Evolutionary conservation across 2,329 filamentous ascomycete species (phyloP), one percentile per base, ranked within the genome.

Genomic region (Endocalyx cinctus): DNA sequence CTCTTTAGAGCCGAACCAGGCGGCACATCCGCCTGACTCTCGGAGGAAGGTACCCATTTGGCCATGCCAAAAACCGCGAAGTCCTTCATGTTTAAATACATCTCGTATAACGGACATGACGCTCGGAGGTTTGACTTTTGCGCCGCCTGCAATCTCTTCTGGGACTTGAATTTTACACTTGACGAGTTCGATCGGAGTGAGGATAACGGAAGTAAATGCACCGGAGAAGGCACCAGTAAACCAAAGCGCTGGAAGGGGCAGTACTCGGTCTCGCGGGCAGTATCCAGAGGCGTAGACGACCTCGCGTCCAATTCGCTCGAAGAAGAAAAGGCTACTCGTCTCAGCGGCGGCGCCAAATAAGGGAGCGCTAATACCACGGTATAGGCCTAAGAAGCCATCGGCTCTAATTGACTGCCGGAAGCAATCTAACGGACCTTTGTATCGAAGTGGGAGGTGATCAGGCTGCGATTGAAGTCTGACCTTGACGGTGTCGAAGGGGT

Each of bases 81-180:
- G 37, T 1, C 92, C 92, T 45, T 95, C 81, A 47, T 88, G 80
- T 7, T 79, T 80, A 54, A 87, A 94, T 7, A 97, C 78, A 17
- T 88, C 79, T 17, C 73, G 70, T 27, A 97, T 84, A 26, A 96
- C 79, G 5, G 75, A 63, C 10, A 86, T 55, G 1, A 88, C 82
- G 1, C 76, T 74, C 5, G 84, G 72, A 4, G 72, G 63, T 10
- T 65, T 67, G 4, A 59, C 59, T 3, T 52, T 53, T 16, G 55
- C 57, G 15, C 67, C 68, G 16, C 64, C 62, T 3, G 59, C 55
- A 2, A 20, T 37, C 19, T 64, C 57, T 10, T 43, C 54, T 8
- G 74, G 87, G 1, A 90, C 89, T 60, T 98, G 92, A 66, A 98
- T 94, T 63, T 92, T 94, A 74, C 92, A 98, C 65, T 98, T 98